These are phyloP conservation scores for Ogataea dorogensis DNA, from an alignment of 805 yeast genomes.

Conservation along the genomic window DNA sequence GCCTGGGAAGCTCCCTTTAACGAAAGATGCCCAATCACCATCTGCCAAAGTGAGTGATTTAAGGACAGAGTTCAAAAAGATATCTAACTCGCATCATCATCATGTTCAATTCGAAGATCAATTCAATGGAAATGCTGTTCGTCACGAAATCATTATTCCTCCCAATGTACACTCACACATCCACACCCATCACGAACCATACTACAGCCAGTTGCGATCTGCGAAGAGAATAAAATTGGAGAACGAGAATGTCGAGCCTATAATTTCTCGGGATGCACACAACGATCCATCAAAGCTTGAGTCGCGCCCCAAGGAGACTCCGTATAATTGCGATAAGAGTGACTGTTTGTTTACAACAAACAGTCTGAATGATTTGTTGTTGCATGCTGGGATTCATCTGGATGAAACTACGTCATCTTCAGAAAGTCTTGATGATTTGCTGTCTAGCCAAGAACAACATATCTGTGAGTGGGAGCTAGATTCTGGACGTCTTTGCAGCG, in stretches of 20 bases:
- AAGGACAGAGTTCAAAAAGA: constrained; percentile 2
- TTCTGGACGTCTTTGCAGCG: constrained; percentile 43
- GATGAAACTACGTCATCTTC: constrained; percentile 3
- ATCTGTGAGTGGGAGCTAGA: constrained; percentile 40
- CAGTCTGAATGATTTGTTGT: constrained; percentile 52
- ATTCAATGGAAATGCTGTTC: constrained; percentile 25
- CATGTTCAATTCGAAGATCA: constrained; percentile 33
- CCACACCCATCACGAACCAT: constrained; percentile 16
- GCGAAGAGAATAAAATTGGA: constrained; percentile 28
- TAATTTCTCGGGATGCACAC: too few relatives aligned
- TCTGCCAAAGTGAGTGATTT: constrained; percentile 8
- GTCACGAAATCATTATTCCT: constrained; percentile 32
- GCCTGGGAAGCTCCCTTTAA: not conserved
- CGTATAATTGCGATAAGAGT: constrained; percentile 69
- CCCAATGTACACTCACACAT: constrained; percentile 13
- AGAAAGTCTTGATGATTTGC: not conserved
- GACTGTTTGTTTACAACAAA: constrained; percentile 60
- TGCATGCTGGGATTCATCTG: constrained; percentile 44
- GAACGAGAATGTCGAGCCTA: constrained; percentile 37
- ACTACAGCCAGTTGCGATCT: constrained; percentile 15
- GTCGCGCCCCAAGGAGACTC: constrained; percentile 1
- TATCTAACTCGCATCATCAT: constrained; percentile 24
- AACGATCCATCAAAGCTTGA: too few relatives aligned
- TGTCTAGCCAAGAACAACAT: constrained; percentile 16
- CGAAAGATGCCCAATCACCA: not conserved